phyloP scores from a whole-genome alignment of 1,139 yeast genomes.

The Scheffersomyces stambukii region DNA sequence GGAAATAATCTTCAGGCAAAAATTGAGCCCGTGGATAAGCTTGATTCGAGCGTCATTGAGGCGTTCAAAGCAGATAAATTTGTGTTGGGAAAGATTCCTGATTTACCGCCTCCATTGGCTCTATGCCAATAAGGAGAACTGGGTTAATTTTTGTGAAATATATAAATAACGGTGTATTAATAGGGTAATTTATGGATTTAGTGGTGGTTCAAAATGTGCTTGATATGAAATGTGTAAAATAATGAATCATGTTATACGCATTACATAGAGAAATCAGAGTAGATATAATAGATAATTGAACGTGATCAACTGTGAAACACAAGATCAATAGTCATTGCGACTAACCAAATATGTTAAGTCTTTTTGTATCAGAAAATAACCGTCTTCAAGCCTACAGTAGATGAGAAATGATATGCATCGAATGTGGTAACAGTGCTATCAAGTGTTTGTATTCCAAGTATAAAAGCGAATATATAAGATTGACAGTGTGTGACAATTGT shows the following conservation, averaged over 20 bases:
- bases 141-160: not conserved
- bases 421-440: conserved; percentile 64
- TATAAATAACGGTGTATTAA: not conserved
- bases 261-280: conserved; percentile 1
- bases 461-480: conserved; percentile 73
- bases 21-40: too few species aligned
- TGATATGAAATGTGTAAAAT: too few species aligned
- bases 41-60: conserved; percentile 38
- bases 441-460: conserved; percentile 65
- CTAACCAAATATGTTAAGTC: conserved; percentile 1
- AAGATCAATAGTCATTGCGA: not conserved
- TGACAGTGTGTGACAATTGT: conserved; percentile 76
- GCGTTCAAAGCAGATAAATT: conserved; percentile 54
- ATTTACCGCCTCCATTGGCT: conserved; percentile 67
- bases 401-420: conserved; percentile 93
- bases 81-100: conserved; percentile 70
- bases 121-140: conserved; percentile 6
- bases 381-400: too few species aligned
- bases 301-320: too few species aligned
- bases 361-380: not conserved
- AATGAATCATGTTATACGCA: too few species aligned
- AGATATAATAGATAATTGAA: conserved; percentile 2
- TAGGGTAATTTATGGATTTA: not conserved
- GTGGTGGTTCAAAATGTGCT: too few species aligned
- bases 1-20: too few species aligned